Base-by-base conservation (phyloP, 495 filamentous ascomycete species). In the Letharia lupina region DNA sequence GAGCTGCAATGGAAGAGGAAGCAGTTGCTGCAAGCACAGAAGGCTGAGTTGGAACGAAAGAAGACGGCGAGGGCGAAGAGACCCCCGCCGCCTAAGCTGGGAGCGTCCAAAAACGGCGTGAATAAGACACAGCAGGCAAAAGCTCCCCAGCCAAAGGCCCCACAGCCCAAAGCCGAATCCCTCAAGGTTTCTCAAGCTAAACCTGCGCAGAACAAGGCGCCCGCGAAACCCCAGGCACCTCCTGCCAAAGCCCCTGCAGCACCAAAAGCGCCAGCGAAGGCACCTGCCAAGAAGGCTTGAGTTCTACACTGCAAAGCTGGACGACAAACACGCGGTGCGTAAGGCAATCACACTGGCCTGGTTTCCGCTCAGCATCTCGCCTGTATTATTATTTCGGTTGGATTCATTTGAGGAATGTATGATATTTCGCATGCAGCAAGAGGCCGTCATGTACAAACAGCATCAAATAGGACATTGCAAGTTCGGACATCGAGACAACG, bases 1-100 rank as follows among this genome's bases (percentile, higher is more conserved):
- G 65, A 59, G 11, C 44, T 70, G 47, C 68, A 70, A 50, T 70
- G 68, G 68, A 67, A 70, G 61, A 63, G 65, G 48, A 67, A 70
- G 61, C 68, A 70, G 44, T 54, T 70, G 35, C 57, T 70, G 23
- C 68, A 65, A 58, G 68, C 68, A 9, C 68, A 68, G 33, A 68
- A 67, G n/a, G 68, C 68, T 10, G 68, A 65, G 33, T 47, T 67
- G 50, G 68, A 68, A 50, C 61, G 66, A 3, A 70, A 68, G 62
- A 70, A 68, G 52, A 23, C 12, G 0, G 66, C 48, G 40, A 70
- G 66, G 35, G 68, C 68, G 35, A 65, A 65, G 58, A 60, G 68
- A 37, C 52, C 52, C 8, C 68, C 68, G 15, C 68, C 68, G 18
- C 68, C 68, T 1, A 70, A 70, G 31, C 41, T 70, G 23, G 68